Evolutionary conservation across 192 early-diverging fungal genomes (phyloP).

Genomic region (Backusella tuberculispora): DNA sequence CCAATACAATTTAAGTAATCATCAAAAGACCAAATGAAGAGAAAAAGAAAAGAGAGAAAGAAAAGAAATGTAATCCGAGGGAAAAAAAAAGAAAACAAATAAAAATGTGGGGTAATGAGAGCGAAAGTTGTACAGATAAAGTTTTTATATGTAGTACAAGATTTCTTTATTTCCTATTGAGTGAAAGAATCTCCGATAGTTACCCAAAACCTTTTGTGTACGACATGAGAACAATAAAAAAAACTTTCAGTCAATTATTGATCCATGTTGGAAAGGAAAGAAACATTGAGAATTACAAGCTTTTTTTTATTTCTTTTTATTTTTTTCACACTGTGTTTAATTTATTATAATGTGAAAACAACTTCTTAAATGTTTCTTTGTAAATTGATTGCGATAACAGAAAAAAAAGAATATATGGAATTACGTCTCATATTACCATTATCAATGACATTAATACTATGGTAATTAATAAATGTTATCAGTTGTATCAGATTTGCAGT

Average conservation of each 20-base stretch:
- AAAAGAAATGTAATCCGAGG: not conserved
- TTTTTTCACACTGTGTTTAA: not conserved
- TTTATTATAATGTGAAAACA: not conserved
- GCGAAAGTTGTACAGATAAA: not conserved
- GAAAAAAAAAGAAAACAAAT: not conserved
- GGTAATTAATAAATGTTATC: too few species aligned
- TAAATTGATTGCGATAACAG: too few species aligned
- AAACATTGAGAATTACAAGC: not conserved
- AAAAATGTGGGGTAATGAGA: slow-evolving; percentile 4
- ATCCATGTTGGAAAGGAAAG: not conserved
- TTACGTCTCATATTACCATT: too few species aligned
- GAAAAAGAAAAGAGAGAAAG: not conserved
- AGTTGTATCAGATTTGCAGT: too few species aligned
- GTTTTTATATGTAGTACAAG: not conserved
- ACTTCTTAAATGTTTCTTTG: not conserved
- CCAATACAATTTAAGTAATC: not conserved
- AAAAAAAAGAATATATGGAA: too few species aligned
- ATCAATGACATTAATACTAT: too few species aligned
- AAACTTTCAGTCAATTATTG: not conserved
- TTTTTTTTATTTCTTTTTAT: not conserved
- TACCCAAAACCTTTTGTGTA: not conserved
- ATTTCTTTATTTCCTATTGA: not conserved
- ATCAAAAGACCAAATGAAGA: not conserved
- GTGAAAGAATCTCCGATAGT: not conserved
- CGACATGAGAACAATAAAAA: not conserved